These are phyloP conservation scores for Citrus inodora DNA, from an alignment of 345 rosid genomes.

Conservation along the genomic window DNA sequence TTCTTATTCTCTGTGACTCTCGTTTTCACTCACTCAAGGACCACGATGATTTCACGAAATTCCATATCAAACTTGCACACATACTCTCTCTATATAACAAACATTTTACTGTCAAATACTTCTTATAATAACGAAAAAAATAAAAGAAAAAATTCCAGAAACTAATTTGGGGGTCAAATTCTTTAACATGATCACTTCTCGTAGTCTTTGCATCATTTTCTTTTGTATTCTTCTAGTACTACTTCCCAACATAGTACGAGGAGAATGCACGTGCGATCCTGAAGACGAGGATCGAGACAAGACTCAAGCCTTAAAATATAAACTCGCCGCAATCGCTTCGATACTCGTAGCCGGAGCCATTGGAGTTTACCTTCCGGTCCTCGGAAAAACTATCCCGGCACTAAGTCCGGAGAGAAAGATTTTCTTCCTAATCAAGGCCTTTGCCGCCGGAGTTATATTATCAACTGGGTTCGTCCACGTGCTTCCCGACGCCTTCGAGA, in stretches of 20 bases:
- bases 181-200: background rate
- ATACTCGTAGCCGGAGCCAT: conserved; percentile 47
- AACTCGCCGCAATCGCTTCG: conserved; percentile 38
- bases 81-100: too few species aligned
- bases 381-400: conserved; percentile 33
- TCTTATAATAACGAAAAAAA: background rate
- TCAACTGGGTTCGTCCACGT: conserved; percentile 51
- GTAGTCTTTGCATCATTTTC: background rate
- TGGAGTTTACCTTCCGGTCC: conserved; percentile 48
- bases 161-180: background rate
- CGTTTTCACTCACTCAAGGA: too few species aligned
- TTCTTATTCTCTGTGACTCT: too few species aligned
- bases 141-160: too few species aligned
- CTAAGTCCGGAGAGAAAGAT: conserved; percentile 35
- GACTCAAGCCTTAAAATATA: conserved; percentile 27
- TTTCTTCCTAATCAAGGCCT: conserved; percentile 48
- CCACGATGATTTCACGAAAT: too few species aligned
- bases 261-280: conserved; percentile 25
- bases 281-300: background rate
- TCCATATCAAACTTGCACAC: too few species aligned
- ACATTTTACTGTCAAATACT: background rate
- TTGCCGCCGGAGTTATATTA: conserved; percentile 55
- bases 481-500: conserved; percentile 48
- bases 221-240: background rate
- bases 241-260: conserved; percentile 7